A percentile compares a stretch with the other conserved stretches of the same genome.
These are phyloP conservation scores for Solanum boliviense DNA, from an alignment of 257 asterid genomes.

Conservation along the genomic window DNA sequence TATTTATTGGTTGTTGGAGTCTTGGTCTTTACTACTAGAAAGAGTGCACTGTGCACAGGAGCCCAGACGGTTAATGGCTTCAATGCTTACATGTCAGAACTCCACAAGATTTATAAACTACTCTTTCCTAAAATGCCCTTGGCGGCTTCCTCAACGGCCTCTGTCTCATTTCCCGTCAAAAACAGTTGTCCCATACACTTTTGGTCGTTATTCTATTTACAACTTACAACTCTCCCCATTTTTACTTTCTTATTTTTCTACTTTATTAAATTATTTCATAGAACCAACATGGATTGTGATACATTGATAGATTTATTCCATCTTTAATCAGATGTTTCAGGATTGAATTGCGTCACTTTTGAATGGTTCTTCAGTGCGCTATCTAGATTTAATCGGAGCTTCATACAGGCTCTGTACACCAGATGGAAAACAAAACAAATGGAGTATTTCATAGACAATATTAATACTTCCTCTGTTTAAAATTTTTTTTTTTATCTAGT, in stretches of 20 bases:
- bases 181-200: slow-evolving; percentile 12
- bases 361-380: no score
- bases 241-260: not conserved
- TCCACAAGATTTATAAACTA: not conserved
- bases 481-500: no score
- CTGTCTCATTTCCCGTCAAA: slow-evolving; percentile 23
- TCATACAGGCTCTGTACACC: no score
- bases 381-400: no score
- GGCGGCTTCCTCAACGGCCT: slow-evolving; percentile 27
- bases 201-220: slow-evolving; percentile 7
- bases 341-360: no score
- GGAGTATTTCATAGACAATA: no score
- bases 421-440: no score
- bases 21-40: slow-evolving; percentile 4
- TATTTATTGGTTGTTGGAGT: not conserved
- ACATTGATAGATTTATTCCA: accelerated
- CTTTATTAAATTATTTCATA: not conserved
- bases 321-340: no score
- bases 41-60: slow-evolving; percentile 10
- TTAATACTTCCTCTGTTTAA: no score
- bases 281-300: no score
- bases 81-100: not conserved
- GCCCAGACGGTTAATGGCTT: slow-evolving; percentile 24
- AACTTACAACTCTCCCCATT: slow-evolving; percentile 16
- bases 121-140: slow-evolving; percentile 20